Evolutionary conservation across 805 yeast species (phyloP), one percentile per base, ranked within the genome.

Genomic region (Saccharomyces cerevisiae): DNA sequence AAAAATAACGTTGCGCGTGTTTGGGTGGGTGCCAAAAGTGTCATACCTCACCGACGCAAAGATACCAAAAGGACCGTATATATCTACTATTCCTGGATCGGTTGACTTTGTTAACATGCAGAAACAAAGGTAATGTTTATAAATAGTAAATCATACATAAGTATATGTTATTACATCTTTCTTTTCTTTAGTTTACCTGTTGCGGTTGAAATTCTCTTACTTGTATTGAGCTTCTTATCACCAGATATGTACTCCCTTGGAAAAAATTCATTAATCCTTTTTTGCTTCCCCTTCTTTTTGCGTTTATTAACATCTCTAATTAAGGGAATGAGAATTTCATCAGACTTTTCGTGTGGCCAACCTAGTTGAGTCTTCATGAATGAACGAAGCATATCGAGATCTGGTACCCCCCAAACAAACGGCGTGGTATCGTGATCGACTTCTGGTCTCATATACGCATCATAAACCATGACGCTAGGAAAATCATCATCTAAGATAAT

Each of bases 401-500:
- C 89, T 0, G 97, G 97, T 2, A 75, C 71, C 0, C 97, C 98
- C 99, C 99, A 94, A 49, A 79, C 79, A 70, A 94, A 91, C 53
- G 79, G 77, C 0, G 91, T 86, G 48, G 73, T 73, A 66, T 91
- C 97, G 43, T 76, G 76, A 66, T 94, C 98, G 3, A 94, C 96
- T 32, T 84, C 89, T 0, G 99, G 97, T 10, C 75, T 65, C 22
- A 76, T 57, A 67, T 94, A 94, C 0, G 97, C 97, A 24, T 85
- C 82, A 32, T 72, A 72, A 1, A 94, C 89, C 0, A 76, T 73
- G 4, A 66, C 70, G 61, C 86, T 88, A 0, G 98, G 97, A 63
- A 89, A 91, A 1, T 71, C 71, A 0, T 78, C 76, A 17, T 83
- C 82, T 14, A 91, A 64, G 67, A 83, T 51, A 76, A 77, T 59